phyloP scores from a whole-genome alignment of 2,329 filamentous ascomycete species.

The Scortechinia acanthostroma region DNA sequence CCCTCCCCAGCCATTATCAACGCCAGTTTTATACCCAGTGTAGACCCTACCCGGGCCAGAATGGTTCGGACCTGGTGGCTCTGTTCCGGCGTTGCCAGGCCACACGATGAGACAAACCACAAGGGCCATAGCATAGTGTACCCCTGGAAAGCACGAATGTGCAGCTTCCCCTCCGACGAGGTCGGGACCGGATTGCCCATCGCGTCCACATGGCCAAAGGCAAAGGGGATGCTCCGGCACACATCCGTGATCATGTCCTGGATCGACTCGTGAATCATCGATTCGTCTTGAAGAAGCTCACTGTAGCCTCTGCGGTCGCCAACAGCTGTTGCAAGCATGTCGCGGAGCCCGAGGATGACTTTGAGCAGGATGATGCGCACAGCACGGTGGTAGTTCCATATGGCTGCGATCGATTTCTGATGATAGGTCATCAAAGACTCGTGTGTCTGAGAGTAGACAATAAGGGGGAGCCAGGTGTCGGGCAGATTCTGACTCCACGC shows the following conservation, averaged over 20 bases:
- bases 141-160: conserved; percentile 17
- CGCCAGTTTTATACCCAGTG: conserved; percentile 21
- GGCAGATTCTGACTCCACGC: conserved; percentile 18
- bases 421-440: conserved; percentile 20
- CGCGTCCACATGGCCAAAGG: conserved; percentile 18
- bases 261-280: conserved; percentile 10
- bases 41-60: conserved; percentile 16
- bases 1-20: conserved; percentile 16
- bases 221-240: conserved; percentile 22
- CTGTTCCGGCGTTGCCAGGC: conserved; percentile 18
- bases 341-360: conserved; percentile 12
- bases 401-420: conserved; percentile 12
- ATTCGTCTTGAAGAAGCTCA: conserved; percentile 3
- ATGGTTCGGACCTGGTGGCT: conserved; percentile 14
- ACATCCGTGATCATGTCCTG: conserved; percentile 21
- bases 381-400: conserved; percentile 25
- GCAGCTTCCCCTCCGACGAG: conserved; percentile 3
- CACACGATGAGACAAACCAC: conserved; percentile 22
- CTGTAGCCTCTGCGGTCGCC: too few species aligned
- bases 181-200: conserved; percentile 13
- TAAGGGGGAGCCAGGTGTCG: conserved; percentile 19
- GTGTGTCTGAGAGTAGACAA: conserved; percentile 15
- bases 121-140: conserved; percentile 23
- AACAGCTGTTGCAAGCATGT: not conserved
- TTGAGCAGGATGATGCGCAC: conserved; percentile 19